Evolutionary conservation across 345 rosid species (phyloP).

Genomic region (Toxicodendron radicans): DNA sequence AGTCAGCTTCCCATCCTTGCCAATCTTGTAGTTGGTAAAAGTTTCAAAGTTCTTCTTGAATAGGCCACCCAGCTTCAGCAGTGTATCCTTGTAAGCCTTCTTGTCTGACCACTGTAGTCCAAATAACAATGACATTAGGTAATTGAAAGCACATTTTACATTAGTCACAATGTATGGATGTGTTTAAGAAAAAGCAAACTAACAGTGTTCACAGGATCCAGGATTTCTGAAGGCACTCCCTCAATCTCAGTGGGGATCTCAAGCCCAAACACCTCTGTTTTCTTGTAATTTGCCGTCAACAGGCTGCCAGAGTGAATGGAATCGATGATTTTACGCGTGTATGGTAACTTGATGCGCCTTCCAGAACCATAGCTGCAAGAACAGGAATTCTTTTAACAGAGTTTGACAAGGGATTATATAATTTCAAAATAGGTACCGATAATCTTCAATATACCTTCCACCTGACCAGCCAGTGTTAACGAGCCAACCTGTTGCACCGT

Average conservation of each 20-base stretch:
- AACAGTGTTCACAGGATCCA: slow-evolving; percentile 77
- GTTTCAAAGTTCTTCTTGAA: slow-evolving; percentile 79
- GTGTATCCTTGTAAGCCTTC: slow-evolving; percentile 65
- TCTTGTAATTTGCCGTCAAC: slow-evolving; percentile 62
- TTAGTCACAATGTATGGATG: background rate
- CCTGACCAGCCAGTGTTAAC: slow-evolving; percentile 99
- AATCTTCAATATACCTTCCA: slow-evolving; percentile 62
- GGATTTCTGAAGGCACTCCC: slow-evolving; percentile 85
- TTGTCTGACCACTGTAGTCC: slow-evolving; percentile 75
- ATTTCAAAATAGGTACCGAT: background rate
- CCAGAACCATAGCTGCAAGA: slow-evolving; percentile 75
- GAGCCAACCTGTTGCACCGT: slow-evolving; percentile 98
- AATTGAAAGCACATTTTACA: background rate
- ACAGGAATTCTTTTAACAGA: background rate
- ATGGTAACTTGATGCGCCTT: slow-evolving; percentile 74
- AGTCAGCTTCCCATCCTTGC: slow-evolving; percentile 66
- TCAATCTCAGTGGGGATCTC: slow-evolving; percentile 74
- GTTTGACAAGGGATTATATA: background rate
- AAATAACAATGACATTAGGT: slow-evolving; percentile 4
- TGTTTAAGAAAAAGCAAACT: slow-evolving; percentile 25
- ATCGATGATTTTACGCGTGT: slow-evolving; percentile 87
- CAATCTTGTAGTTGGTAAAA: slow-evolving; percentile 81
- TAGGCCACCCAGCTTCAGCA: slow-evolving; percentile 81
- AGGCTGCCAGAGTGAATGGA: slow-evolving; percentile 85
- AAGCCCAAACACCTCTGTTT: slow-evolving; percentile 76